Evolutionary conservation across 495 filamentous ascomycete genomes (phyloP).

Genomic region (Podospora anserina): DNA sequence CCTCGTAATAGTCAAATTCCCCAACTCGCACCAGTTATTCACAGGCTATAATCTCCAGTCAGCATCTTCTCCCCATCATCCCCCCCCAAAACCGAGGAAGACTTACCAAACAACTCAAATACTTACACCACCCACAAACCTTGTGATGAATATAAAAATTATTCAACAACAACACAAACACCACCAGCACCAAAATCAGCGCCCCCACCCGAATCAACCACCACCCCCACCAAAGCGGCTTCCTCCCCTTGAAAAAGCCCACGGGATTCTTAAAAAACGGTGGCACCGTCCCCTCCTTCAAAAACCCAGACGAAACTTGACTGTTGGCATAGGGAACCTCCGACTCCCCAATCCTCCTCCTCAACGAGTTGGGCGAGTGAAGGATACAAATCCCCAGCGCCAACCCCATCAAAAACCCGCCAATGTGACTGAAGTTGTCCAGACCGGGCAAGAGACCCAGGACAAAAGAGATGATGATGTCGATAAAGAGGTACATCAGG

Average conservation of each 20-base stretch:
- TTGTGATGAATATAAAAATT: conserved; percentile 82
- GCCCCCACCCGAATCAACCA: conserved; percentile 82
- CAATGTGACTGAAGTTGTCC: conserved; percentile 97
- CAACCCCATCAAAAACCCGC: conserved; percentile 90
- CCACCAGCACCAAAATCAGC: conserved; percentile 72
- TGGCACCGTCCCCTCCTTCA: conserved; percentile 44
- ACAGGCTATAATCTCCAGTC: conserved; percentile 51
- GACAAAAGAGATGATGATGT: conserved; percentile 84
- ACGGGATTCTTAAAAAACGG: conserved; percentile 66
- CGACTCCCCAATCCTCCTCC: conserved; percentile 64
- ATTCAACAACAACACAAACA: conserved; percentile 78
- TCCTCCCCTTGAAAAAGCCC: conserved; percentile 86
- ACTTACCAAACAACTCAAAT: conserved; percentile 87
- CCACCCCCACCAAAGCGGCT: conserved; percentile 95
- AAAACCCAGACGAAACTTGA: conserved; percentile 36
- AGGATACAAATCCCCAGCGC: conserved; percentile 81
- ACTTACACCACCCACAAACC: conserved; percentile 87
- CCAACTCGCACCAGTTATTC: conserved; percentile 75
- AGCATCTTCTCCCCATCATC: not conserved
- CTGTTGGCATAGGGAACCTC: conserved; percentile 50
- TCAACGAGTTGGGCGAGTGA: conserved; percentile 77
- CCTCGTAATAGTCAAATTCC: conserved; percentile 42
- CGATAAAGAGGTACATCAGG: conserved; percentile 76
- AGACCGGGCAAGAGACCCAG: conserved; percentile 88
- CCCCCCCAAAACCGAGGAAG: not conserved